Percentiles rank a stretch among this genome's conserved stretches.
phyloP scores from a whole-genome alignment of 768 basidiomycete species.

The Suillus subluteus region DNA sequence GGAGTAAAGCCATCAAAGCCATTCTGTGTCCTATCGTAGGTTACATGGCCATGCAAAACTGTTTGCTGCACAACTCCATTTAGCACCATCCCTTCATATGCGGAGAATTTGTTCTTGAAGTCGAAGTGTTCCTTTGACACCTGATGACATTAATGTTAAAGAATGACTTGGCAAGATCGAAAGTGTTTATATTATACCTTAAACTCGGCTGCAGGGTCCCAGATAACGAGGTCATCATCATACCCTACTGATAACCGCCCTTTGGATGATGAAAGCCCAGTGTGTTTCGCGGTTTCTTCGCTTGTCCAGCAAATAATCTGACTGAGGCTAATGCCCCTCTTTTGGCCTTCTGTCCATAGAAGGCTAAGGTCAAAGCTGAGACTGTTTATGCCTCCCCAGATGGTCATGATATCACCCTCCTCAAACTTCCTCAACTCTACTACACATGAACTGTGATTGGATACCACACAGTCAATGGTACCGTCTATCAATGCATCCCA shows the following conservation, averaged over 20 bases:
- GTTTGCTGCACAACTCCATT: slow-evolving; percentile 76
- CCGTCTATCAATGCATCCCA: slow-evolving; percentile 86
- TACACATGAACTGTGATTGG: slow-evolving; percentile 94
- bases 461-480: slow-evolving; percentile 90
- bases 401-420: slow-evolving; percentile 80
- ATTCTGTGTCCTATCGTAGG: slow-evolving; percentile 52
- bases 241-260: slow-evolving; percentile 73
- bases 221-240: slow-evolving; percentile 88
- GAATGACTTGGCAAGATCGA: background rate
- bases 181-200: slow-evolving; percentile 33
- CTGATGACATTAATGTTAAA: slow-evolving; percentile 40
- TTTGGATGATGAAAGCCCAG: slow-evolving; percentile 69
- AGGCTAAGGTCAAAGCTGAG: slow-evolving; percentile 89
- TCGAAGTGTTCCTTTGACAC: slow-evolving; percentile 72
- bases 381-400: slow-evolving; percentile 95
- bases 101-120: slow-evolving; percentile 95
- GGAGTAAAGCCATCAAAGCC: slow-evolving; percentile 41
- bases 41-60: slow-evolving; percentile 73
- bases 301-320: slow-evolving; percentile 79
- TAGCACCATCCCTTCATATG: slow-evolving; percentile 79
- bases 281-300: slow-evolving; percentile 75
- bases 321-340: slow-evolving; percentile 53
- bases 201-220: slow-evolving; percentile 63
- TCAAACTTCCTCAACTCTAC: slow-evolving; percentile 78
- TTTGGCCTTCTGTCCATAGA: slow-evolving; percentile 80